phyloP scores from a whole-genome alignment of 129 eudicot species.

The Sambucus nigra region DNA sequence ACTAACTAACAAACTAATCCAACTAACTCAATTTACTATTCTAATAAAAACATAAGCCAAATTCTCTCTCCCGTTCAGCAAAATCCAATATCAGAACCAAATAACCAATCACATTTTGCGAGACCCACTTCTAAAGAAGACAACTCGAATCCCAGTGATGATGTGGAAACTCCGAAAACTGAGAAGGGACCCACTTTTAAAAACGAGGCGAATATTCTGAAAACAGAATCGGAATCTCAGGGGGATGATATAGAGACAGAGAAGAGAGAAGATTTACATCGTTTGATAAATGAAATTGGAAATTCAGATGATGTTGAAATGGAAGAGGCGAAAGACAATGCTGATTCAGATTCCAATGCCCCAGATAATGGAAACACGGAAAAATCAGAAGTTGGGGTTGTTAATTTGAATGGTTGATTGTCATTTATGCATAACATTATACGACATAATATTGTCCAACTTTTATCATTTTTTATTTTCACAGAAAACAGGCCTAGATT shows the following conservation, averaged over 20 bases:
- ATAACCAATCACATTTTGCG: too few relatives aligned
- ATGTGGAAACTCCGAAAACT: neutral
- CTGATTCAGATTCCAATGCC: conserved; percentile 1
- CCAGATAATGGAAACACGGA: too few relatives aligned
- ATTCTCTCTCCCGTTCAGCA: conserved; percentile 31
- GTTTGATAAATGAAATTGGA: conserved; percentile 10
- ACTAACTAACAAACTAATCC: conserved; percentile 27
- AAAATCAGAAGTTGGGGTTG: conserved; percentile 17
- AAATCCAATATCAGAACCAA: too few relatives aligned
- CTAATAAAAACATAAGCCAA: conserved; percentile 37
- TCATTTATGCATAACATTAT: too few relatives aligned
- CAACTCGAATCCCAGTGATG: neutral
- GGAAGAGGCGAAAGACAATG: conserved; percentile 37
- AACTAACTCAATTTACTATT: too few relatives aligned
- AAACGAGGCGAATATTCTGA: conserved; percentile 2
- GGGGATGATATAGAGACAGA: too few relatives aligned
- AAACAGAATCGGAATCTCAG: too few relatives aligned
- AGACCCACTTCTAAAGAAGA: conserved; percentile 4
- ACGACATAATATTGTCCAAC: too few relatives aligned
- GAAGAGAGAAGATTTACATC: conserved; percentile 13
- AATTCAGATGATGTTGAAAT: conserved; percentile 39
- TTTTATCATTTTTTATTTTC: too few relatives aligned
- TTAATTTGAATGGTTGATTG: conserved; percentile 44
- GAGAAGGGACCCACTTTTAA: too few relatives aligned
- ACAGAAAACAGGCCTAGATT: too few relatives aligned